phyloP scores from a whole-genome alignment of 176 grass and related monocot species.

The Luzula sylvatica region DNA sequence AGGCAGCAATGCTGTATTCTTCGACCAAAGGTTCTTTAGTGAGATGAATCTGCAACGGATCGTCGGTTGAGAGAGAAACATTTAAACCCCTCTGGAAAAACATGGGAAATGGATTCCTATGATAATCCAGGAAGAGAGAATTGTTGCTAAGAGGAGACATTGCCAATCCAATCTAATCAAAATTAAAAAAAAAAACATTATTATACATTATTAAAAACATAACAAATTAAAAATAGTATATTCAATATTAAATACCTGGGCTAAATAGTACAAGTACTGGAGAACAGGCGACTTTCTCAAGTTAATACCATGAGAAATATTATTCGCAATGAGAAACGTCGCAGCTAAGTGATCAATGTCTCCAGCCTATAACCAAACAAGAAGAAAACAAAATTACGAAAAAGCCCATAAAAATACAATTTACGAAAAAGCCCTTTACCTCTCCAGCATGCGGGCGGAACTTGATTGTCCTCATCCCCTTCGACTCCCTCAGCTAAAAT shows the following conservation, averaged over 20 bases:
- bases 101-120: conserved; percentile 79
- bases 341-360: conserved; percentile 87
- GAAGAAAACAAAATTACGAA: conserved; percentile 17
- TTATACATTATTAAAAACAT: conserved; percentile 2
- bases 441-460: conserved; percentile 95
- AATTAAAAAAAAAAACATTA: conserved; percentile 15
- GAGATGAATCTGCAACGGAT: conserved; percentile 99
- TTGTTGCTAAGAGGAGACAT: conserved; percentile 97
- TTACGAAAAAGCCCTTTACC: conserved; percentile 29
- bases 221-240: neutral
- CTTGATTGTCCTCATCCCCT: conserved; percentile 97
- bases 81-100: conserved; percentile 92
- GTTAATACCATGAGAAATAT: conserved; percentile 93
- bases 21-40: conserved; percentile 98
- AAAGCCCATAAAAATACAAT: neutral
- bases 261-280: conserved; percentile 95
- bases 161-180: conserved; percentile 82
- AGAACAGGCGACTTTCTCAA: conserved; percentile 94
- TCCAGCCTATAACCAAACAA: conserved; percentile 48
- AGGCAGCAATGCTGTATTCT: conserved; percentile 99
- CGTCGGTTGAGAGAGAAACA: conserved; percentile 91
- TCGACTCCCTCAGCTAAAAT: conserved; percentile 87
- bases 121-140: conserved; percentile 95
- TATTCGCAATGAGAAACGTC: conserved; percentile 80
- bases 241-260: conserved; percentile 51